A percentile compares a stretch with the other conserved stretches of the same genome.
These are phyloP conservation scores for Ilyonectria mors-panacis DNA, from an alignment of 2,329 filamentous ascomycete genomes.

Conservation along the genomic window DNA sequence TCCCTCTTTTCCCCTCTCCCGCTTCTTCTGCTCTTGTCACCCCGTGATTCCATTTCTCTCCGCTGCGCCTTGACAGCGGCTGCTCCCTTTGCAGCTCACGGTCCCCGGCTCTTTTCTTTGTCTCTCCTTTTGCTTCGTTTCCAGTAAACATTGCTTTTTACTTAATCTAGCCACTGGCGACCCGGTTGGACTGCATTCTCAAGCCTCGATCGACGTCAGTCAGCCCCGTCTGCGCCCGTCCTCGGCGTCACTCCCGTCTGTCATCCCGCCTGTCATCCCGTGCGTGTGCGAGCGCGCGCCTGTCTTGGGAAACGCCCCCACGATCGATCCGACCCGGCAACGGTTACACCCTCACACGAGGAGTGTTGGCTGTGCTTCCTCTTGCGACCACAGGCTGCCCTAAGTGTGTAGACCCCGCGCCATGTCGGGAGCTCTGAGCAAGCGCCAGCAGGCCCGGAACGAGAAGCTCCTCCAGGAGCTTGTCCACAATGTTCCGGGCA, in stretches of 20 bases:
- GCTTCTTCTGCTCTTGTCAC: constrained; percentile 6
- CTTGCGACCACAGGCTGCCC: constrained; percentile 10
- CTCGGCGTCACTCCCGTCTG: not conserved
- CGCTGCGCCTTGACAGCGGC: constrained; percentile 34
- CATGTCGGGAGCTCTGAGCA: constrained; percentile 86
- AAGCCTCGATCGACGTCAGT: constrained; percentile 31
- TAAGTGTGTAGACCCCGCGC: constrained; percentile 27
- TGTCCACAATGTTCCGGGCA: constrained; percentile 85
- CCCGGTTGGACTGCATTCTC: constrained; percentile 17
- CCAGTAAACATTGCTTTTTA: constrained; percentile 39
- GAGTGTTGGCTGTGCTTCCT: constrained; percentile 27
- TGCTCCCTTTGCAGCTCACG: constrained; percentile 25
- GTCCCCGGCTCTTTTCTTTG: constrained; percentile 32
- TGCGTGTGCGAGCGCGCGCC: constrained; percentile 26
- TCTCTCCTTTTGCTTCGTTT: constrained; percentile 37
- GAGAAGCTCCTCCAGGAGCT: constrained; percentile 93
- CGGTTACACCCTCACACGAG: constrained; percentile 37
- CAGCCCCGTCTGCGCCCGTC: constrained; percentile 18
- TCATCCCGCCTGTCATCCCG: constrained; percentile 27
- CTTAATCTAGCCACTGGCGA: constrained; percentile 31
- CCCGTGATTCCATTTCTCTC: constrained; percentile 27
- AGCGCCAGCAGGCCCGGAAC: constrained; percentile 98
- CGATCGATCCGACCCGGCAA: constrained; percentile 36
- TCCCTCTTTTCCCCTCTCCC: constrained; percentile 36
- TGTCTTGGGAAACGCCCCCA: constrained; percentile 27